Evolutionary conservation across 202 grass and related monocot genomes (phyloP), one percentile per base, ranked within the genome.

Genomic region (Cymbopogon flexuosus): DNA sequence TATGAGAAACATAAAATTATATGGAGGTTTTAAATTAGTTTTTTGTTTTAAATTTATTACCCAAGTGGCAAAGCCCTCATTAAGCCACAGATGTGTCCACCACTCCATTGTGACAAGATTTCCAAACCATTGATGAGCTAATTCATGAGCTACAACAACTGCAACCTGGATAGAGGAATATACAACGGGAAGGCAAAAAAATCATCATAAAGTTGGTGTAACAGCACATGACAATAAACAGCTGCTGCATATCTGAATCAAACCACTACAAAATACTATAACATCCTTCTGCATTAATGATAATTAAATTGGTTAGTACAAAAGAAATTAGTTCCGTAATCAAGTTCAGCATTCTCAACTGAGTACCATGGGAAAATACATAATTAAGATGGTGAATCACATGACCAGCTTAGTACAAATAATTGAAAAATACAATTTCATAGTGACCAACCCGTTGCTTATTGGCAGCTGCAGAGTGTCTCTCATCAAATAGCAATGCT

Each of bases 71-170:
- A 98, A 98, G 63, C 92, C 95, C 68, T 98, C 95, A 41, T 98
- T 98, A 60, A 98, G 90, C 95, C 95, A 98, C 68, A 98, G 85
- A 49, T 98, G 92, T 22, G 92, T 95, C 95, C 95, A 98, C 95
- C 95, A 98, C 78, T 98, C 92, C 92, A 95, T 94, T 60, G 95
- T 98, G 58, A 98, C 95, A 54, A 98, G 92, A 89, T 98, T 98
- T 60, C 92, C 95, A 80, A 98, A 93, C 95, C 95, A 98, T 8
- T 98, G 95, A 67, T 98, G 95, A 76, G 95, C 95, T 77, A 98
- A 76, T 84, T 98, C 95, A 88, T 98, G 95, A 68, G 92, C 95
- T 60, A 98, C 92, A 82, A 91, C 86, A 78, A 93, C 83, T 70
- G 95, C 95, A 79, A 98, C 92, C 95, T 98, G 76, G 63, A 83